A percentile compares a stretch with the other conserved stretches of the same genome.
Evolutionary conservation across 2,329 filamentous ascomycete genomes (phyloP).

Genomic region (Colletotrichum eremochloae): DNA sequence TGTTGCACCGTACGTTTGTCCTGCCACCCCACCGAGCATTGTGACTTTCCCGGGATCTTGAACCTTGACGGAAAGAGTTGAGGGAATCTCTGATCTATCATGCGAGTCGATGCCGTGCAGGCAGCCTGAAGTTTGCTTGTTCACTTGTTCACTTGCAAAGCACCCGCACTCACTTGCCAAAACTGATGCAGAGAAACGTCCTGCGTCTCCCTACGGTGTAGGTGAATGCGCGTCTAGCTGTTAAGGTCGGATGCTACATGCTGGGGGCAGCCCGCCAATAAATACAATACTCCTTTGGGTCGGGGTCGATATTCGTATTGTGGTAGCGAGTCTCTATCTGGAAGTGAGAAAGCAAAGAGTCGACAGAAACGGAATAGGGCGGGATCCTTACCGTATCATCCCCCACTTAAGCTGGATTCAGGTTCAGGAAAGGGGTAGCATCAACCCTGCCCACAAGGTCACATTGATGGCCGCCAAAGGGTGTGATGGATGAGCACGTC

Average conservation of each 20-base stretch:
- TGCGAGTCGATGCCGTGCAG: neutral
- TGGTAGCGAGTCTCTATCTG: neutral
- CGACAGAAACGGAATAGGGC: neutral
- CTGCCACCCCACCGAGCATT: neutral
- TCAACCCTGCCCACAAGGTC: neutral
- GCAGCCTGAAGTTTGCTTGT: neutral
- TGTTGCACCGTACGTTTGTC: neutral
- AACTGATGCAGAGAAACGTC: neutral
- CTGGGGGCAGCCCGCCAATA: neutral
- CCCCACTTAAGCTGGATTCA: neutral
- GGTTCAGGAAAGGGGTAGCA: neutral
- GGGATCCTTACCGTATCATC: neutral
- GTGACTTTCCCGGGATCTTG: neutral
- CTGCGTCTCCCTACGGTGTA: neutral
- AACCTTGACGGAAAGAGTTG: neutral
- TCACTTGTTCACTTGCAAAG: neutral
- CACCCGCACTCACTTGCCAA: neutral
- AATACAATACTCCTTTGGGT: neutral
- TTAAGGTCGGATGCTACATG: neutral
- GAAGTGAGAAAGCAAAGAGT: neutral
- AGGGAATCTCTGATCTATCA: neutral
- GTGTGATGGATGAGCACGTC: neutral
- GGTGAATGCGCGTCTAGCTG: neutral
- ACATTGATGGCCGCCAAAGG: neutral
- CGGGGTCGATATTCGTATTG: neutral